Evolutionary conservation across 768 basidiomycete species (phyloP).

Genomic region (Naganishia vishniacii): DNA sequence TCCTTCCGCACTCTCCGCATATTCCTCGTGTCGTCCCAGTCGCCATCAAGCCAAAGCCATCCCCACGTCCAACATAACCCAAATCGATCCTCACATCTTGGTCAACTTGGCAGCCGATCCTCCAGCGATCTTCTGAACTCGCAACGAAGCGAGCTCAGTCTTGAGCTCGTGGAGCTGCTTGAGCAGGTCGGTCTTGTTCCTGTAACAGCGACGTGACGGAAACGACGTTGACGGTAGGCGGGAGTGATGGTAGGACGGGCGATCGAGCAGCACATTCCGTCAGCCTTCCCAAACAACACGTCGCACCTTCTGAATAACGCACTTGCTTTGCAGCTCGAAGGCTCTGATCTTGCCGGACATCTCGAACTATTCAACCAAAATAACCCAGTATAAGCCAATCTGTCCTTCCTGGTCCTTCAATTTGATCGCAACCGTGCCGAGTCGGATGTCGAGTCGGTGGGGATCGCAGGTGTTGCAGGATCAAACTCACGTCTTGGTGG

Average conservation of each 20-base stretch:
- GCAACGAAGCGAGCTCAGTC: conserved; percentile 83
- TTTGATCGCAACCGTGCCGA: neutral
- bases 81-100: conserved; percentile 70
- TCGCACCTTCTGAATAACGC: conserved; percentile 20
- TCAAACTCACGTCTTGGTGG: conserved; percentile 20
- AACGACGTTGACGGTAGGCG: neutral
- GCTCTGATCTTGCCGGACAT: conserved; percentile 48
- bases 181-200: conserved; percentile 92
- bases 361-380: conserved; percentile 24
- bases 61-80: neutral
- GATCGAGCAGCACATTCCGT: neutral
- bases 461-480: conserved; percentile 3
- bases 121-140: conserved; percentile 97
- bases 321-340: conserved; percentile 50
- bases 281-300: neutral
- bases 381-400: conserved; percentile 18
- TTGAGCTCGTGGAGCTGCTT: conserved; percentile 92
- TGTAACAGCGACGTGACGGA: conserved; percentile 42
- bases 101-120: conserved; percentile 92
- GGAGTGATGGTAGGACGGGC: neutral
- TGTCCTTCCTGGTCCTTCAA: conserved; percentile 1
- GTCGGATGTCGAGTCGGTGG: neutral
- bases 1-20: neutral
- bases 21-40: neutral
- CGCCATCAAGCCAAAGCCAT: neutral